phyloP scores from a whole-genome alignment of 495 filamentous ascomycete genomes.

The Aspergillus steynii region DNA sequence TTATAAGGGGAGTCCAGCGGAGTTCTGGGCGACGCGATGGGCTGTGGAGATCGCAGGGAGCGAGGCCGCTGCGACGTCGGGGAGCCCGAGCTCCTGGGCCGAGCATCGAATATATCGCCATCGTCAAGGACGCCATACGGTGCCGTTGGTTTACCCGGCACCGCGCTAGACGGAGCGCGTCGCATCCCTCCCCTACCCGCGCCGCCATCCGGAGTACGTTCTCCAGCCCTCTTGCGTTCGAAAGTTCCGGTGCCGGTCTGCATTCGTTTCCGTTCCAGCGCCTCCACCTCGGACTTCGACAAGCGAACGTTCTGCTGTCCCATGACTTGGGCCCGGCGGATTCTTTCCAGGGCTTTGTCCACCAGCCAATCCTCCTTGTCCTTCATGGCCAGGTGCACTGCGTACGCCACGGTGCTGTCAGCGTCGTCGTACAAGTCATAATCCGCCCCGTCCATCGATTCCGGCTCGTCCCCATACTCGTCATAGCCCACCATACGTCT shows the following conservation, averaged over 20 bases:
- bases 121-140: conserved; percentile 29
- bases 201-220: neutral
- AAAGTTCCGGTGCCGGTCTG: conserved; percentile 41
- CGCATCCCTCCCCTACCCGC: conserved; percentile 21
- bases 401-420: conserved; percentile 49
- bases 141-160: conserved; percentile 26
- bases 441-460: conserved; percentile 54
- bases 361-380: conserved; percentile 73
- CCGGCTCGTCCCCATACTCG: conserved; percentile 43
- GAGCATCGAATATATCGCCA: conserved; percentile 25
- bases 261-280: conserved; percentile 68
- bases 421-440: conserved; percentile 57
- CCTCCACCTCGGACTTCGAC: conserved; percentile 71
- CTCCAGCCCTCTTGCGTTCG: conserved; percentile 19
- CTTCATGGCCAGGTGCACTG: conserved; percentile 54
- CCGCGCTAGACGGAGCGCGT: conserved; percentile 26
- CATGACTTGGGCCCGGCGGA: conserved; percentile 69
- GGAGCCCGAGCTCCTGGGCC: conserved; percentile 22
- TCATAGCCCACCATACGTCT: conserved; percentile 50
- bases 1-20: conserved; percentile 28
- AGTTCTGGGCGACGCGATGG: conserved; percentile 36
- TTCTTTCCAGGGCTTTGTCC: conserved; percentile 71
- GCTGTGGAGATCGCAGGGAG: conserved; percentile 37
- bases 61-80: conserved; percentile 36
- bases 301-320: conserved; percentile 77